These are phyloP conservation scores for Leptographium flavum DNA, from an alignment of 2,329 filamentous ascomycete genomes.

Conservation along the genomic window DNA sequence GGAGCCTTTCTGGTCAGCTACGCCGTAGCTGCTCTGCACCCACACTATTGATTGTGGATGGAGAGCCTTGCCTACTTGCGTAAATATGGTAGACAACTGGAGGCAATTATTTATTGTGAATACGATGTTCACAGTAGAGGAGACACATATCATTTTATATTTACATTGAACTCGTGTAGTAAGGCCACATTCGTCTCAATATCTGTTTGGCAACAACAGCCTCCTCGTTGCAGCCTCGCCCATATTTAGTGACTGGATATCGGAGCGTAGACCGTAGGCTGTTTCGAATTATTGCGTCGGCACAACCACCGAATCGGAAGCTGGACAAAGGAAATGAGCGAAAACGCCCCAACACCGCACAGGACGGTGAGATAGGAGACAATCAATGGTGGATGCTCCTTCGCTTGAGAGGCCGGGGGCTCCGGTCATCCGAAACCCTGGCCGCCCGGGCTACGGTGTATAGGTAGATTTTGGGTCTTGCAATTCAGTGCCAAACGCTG, in stretches of 20 bases:
- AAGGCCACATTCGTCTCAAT: too few relatives aligned
- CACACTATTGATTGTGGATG: too few relatives aligned
- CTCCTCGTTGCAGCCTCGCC: background rate
- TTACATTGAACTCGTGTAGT: too few relatives aligned
- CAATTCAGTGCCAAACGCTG: background rate
- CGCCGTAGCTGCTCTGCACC: too few relatives aligned
- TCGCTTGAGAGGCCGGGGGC: background rate
- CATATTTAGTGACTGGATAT: too few relatives aligned
- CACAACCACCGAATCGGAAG: background rate
- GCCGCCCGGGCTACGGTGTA: background rate
- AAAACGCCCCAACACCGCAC: background rate
- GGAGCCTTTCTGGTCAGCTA: too few relatives aligned
- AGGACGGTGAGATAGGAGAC: background rate
- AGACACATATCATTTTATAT: too few relatives aligned
- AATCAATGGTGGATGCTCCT: background rate
- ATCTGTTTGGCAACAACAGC: too few relatives aligned
- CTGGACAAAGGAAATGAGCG: background rate
- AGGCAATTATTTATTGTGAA: too few relatives aligned
- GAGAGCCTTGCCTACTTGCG: too few relatives aligned
- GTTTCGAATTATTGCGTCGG: background rate
- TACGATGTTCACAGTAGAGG: too few relatives aligned
- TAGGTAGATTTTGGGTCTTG: background rate
- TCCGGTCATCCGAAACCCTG: constrained; percentile 2
- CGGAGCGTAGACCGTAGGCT: background rate
- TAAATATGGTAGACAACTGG: too few relatives aligned